Conservation (phyloP, 1,139 yeast genomes). For the Pichia norvegensis region DNA sequence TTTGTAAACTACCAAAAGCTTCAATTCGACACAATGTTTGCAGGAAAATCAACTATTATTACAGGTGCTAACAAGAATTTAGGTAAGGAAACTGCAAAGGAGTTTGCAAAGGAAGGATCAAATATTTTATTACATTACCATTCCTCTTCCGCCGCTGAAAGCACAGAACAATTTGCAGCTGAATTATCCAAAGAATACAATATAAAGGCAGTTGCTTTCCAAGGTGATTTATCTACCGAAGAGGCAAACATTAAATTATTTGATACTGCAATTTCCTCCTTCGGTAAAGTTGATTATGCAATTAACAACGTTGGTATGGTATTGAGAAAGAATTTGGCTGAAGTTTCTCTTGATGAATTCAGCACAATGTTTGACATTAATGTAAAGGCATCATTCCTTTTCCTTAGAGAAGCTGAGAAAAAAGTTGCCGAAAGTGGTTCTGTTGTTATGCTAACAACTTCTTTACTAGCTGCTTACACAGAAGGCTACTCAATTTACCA, state of each 20-base stretch:
- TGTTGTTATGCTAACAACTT: slow-evolving; percentile 52
- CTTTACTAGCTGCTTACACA: slow-evolving; percentile 59
- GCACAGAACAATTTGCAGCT: slow-evolving; percentile 36
- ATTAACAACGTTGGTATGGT: slow-evolving; percentile 62
- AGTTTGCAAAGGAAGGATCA: slow-evolving; percentile 49
- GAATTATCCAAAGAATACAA: slow-evolving; percentile 31
- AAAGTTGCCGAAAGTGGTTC: slow-evolving; percentile 45
- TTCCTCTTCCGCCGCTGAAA: slow-evolving; percentile 33
- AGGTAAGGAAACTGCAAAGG: slow-evolving; percentile 51
- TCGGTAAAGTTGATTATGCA: slow-evolving; percentile 53
- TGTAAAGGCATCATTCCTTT: slow-evolving; percentile 54
- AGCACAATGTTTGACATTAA: slow-evolving; percentile 47
- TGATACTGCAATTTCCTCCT: slow-evolving; percentile 34
- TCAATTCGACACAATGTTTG: slow-evolving; percentile 20
- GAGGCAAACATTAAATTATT: slow-evolving; percentile 39
- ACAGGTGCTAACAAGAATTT: slow-evolving; percentile 64
- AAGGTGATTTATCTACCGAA: slow-evolving; percentile 41
- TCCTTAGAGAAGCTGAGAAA: slow-evolving; percentile 50
- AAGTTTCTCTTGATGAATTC: slow-evolving; percentile 45
- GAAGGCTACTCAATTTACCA: slow-evolving; percentile 51
- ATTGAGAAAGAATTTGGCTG: slow-evolving; percentile 45
- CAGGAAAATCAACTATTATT: slow-evolving; percentile 49
- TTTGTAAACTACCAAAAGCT: no score
- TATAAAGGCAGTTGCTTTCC: slow-evolving; percentile 38
- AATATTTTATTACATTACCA: slow-evolving; percentile 52